Base-by-base conservation (phyloP, 129 eudicot genomes). In the Scalesia atractyloides region DNA sequence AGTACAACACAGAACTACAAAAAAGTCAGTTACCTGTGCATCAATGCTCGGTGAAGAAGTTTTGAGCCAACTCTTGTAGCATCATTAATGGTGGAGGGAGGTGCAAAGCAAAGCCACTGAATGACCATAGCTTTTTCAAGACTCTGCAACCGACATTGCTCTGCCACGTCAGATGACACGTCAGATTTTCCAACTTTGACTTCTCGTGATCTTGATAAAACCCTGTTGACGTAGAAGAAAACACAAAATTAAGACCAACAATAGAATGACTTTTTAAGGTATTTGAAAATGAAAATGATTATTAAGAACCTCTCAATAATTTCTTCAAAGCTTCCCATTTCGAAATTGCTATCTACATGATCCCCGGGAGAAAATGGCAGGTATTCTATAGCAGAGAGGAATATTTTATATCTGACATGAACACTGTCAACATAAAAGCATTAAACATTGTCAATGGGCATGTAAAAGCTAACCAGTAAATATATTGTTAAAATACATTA, bases 101-200 rank as follows among this genome's bases (percentile, higher is more conserved):
- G 99, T 20, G 97, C 84, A 82, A 92, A 92, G 84, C 96, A 89
- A 63, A 92, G 96, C 98, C 99, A 94, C 77, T 94, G 99, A 75
- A 94, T 76, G 56, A 86, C 97, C 96, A 81, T 83, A 70, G 99
- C 97, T 79, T 94, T 94, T 77, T 94, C 89, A 58, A 81, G 86
- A 68, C 89, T 86, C 75, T 84, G 96, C 81, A 86, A 74, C 58
- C 99, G 84, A 69, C 90, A 85, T 64, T 88, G 89, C 74, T 94
- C 99, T 20, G 93, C 96, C 69, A 90, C 93, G 43, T 81, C 85
- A 78, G 86, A 75, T 58, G 91, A 81, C 64, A 60, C 58, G 10
- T 90, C 91, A 83, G 83, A 68, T 34, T 88, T 94, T 63, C 76
- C 86, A 58, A 26, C 64, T 72, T 83, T 83, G 70, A 36, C 64